Conservation (phyloP, 129 eudicot species). For the Pseudognaphalium luteoalbum region DNA sequence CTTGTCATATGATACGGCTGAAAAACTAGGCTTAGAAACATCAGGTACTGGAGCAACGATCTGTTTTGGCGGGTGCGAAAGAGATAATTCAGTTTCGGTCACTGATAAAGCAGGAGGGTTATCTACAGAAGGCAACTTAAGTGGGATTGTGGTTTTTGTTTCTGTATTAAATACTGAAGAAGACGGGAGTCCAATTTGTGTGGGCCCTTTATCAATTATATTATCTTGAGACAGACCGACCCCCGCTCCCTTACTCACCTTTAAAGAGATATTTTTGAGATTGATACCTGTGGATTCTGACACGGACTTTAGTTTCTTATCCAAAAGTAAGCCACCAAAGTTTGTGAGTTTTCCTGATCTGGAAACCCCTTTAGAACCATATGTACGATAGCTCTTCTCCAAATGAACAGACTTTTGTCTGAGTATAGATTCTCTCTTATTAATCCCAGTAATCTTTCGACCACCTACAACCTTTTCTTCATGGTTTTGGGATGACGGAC, state of each 20-base stretch:
- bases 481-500: constrained; percentile 49
- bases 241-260: constrained; percentile 51
- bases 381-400: constrained; percentile 79
- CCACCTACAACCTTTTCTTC: constrained; percentile 66
- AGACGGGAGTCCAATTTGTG: constrained; percentile 27
- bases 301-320: constrained; percentile 70
- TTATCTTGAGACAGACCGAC: constrained; percentile 48
- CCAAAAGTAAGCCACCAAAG: constrained; percentile 79
- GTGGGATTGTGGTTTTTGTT: constrained; percentile 24
- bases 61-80: constrained; percentile 57
- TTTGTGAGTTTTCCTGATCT: constrained; percentile 67
- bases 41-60: constrained; percentile 37
- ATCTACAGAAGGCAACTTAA: background rate
- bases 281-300: constrained; percentile 75
- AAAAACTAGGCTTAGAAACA: constrained; percentile 43
- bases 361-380: constrained; percentile 77
- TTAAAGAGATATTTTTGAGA: constrained; percentile 55
- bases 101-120: constrained; percentile 38
- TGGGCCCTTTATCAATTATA: constrained; percentile 38
- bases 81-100: constrained; percentile 89
- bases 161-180: constrained; percentile 38
- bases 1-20: constrained; percentile 48
- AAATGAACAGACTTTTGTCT: constrained; percentile 85
- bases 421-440: constrained; percentile 77
- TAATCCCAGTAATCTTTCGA: constrained; percentile 72